Base-by-base conservation (phyloP, 768 basidiomycete genomes). In the Russula lepida region DNA sequence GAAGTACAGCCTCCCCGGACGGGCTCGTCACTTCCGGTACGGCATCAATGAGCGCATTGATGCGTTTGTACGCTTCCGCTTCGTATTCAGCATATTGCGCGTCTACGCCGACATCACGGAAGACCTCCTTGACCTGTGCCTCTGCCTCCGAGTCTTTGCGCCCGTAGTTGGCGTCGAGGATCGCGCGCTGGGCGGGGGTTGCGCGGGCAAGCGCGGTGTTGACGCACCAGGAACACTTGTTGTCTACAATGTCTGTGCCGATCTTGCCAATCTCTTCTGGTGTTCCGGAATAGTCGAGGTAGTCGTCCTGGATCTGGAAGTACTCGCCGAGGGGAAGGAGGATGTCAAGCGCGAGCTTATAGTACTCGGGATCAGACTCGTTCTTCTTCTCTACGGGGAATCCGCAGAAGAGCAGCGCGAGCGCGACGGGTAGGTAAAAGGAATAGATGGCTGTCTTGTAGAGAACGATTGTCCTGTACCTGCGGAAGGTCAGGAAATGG, bases 361-460 rank as follows among this genome's bases (percentile, higher is more conserved):
- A 95, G 4, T 87, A 82, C 51, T 79, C 76, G 12, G 78, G 74
- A 30, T 74, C 77, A 75, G 69, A 72, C 71, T 75, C 73, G 69
- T 73, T 74, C 68, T 75, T 70, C 70, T 73, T 80, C 37, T 76
- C 71, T 47, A 76, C 76, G 13, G 88, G 83, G 56, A 92, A 80
- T 53, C 77, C 76, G 67, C 80, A 81, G 73, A 94, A 78, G 72
- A 86, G 82, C 85, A 98, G 86, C 12, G 93, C 93, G 64, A 94
- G 85, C 15, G 95, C 97, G 65, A 98, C 92, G 50, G 97, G 93
- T 65, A 99, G 91, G 77, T 98, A 97, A 82, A 98, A 98, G 32
- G 92, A 97, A 76, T 98, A 99, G 76, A 82, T 95, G 0, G 95
- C 91, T 30, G 95, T 98, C 76, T 99, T 99, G 84, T 94, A 98